Evolutionary conservation across 2,329 filamentous ascomycete species (phyloP), one percentile per base, ranked within the genome.

Genomic region (Arthroderma sp.): DNA sequence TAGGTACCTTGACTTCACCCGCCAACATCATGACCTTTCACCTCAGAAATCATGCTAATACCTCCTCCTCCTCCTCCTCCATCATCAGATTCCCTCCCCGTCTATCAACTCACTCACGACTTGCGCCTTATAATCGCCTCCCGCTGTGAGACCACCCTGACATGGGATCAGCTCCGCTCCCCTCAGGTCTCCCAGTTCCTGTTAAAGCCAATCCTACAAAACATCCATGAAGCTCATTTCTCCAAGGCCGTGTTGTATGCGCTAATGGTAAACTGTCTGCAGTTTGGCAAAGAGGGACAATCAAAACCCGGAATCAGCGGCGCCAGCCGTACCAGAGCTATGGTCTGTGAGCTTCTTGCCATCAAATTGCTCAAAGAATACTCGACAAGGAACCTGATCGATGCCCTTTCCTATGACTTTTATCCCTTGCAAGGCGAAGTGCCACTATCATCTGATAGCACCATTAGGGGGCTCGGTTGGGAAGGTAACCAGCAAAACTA

Each of bases 151-250:
- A 95, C 88, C 1, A 89, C 86, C 0, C 68, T 96, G 42, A 82
- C 86, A 10, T 96, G 88, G 88, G 89, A 96, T 52, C 89, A 96
- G 62, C 72, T 96, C 50, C 79, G 88, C 51, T 94, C 87, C n/a
- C 89, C 89, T 3, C 89, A 96, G 61, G 82, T 96, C 46, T 94
- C 87, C 10, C 88, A 94, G 59, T 96, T 96, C 61, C 74, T 96
- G 32, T 77, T 95, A 59, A 95, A 95, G 69, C 89, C 89, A 2
- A 91, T 95, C 70, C 86, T 91, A 63, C 83, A 91, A 60, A 83
- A 89, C 61, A 88, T 95, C 50, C 80, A 82, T 49, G 72, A 77
- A 10, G 78, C 83, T 42, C 85, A 94, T 63, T 89, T 94, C 62
- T 88, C 83, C 29, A 76, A 84, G 40, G 88, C 85, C 6, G 91